phyloP scores from a whole-genome alignment of 2,329 filamentous ascomycete genomes.

The Curvularia spicifera region DNA sequence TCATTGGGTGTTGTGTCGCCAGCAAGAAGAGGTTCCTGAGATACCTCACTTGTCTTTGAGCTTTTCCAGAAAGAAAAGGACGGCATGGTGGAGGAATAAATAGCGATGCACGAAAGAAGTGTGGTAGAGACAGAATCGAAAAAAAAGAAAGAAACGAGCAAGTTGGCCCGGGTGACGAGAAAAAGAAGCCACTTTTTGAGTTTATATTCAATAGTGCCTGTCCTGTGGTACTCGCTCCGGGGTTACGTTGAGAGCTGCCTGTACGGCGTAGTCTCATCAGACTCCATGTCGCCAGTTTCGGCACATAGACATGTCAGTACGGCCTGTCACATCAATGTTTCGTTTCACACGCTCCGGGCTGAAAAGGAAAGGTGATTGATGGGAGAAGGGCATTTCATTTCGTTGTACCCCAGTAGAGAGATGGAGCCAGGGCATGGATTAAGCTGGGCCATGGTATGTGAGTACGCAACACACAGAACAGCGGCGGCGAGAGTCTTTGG shows the following conservation, averaged over 20 bases:
- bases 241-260: background rate
- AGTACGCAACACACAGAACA: background rate
- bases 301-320: background rate
- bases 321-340: background rate
- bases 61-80: conserved; percentile 34
- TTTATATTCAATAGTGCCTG: background rate
- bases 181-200: background rate
- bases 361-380: background rate
- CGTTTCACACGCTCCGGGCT: background rate
- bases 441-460: background rate
- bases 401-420: background rate
- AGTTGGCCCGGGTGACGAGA: background rate
- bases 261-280: background rate
- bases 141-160: background rate
- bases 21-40: conserved; percentile 13
- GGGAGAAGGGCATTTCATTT: background rate
- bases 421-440: background rate
- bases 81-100: conserved; percentile 21
- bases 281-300: background rate
- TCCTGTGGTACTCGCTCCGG: background rate
- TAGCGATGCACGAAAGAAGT: background rate
- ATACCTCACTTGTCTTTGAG: conserved; percentile 19
- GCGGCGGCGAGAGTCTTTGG: background rate
- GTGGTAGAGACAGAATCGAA: background rate
- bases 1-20: conserved; percentile 12